A percentile compares a stretch with the other conserved stretches of the same genome.
Evolutionary conservation across 2,329 filamentous ascomycete species (phyloP).

Genomic region (Aspergillus quadrilineatus): DNA sequence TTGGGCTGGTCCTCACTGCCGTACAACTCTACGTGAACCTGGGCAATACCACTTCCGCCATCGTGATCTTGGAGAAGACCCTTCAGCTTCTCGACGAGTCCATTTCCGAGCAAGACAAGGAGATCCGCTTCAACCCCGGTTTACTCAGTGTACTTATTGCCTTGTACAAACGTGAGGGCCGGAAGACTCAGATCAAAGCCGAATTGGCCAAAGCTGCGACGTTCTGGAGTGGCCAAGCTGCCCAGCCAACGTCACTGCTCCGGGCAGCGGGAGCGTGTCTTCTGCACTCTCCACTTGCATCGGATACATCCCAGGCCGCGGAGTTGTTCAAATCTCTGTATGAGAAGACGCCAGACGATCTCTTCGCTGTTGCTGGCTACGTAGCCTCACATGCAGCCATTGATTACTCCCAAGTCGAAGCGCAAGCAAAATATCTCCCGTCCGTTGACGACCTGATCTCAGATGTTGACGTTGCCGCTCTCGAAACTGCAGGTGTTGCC

Average conservation of each 20-base stretch:
- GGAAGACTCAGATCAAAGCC: constrained; percentile 67
- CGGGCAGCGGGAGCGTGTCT: constrained; percentile 80
- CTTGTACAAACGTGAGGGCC: constrained; percentile 73
- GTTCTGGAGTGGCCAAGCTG: constrained; percentile 71
- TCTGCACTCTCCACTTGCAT: constrained; percentile 68
- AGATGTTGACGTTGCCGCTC: constrained; percentile 44
- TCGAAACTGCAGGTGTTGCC: constrained; percentile 47
- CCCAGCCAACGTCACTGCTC: constrained; percentile 64
- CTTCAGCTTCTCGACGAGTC: constrained; percentile 69
- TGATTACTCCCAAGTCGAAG: constrained; percentile 37
- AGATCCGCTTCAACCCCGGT: constrained; percentile 79
- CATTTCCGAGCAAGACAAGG: constrained; percentile 55
- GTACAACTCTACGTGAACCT: constrained; percentile 76
- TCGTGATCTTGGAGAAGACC: constrained; percentile 72
- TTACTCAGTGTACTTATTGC: constrained; percentile 77
- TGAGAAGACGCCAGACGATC: constrained; percentile 62
- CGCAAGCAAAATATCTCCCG: constrained; percentile 40
- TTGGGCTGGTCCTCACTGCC: constrained; percentile 76
- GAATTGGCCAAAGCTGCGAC: constrained; percentile 76
- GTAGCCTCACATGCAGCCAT: constrained; percentile 73
- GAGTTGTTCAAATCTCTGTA: constrained; percentile 76
- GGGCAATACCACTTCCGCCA: constrained; percentile 70
- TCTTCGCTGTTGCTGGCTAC: constrained; percentile 74
- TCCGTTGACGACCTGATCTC: constrained; percentile 43
- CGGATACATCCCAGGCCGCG: constrained; percentile 69